Evolutionary conservation across 2,329 filamentous ascomycete genomes (phyloP).

Genomic region (Alternaria angustiovoidea): DNA sequence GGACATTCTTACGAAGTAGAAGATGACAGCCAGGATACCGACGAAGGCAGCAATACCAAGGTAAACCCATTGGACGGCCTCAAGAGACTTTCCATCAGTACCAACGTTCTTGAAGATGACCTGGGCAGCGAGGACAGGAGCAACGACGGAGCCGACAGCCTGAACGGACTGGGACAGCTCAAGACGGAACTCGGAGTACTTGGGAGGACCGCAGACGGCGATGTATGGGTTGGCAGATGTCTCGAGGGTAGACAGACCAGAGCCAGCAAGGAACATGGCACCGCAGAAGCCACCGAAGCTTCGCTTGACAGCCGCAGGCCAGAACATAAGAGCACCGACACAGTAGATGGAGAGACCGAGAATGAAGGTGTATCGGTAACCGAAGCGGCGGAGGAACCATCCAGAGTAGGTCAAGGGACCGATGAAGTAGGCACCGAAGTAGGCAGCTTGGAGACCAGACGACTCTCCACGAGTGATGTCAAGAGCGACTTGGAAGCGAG

Average conservation of each 20-base stretch:
- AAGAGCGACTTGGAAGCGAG: slow-evolving; percentile 53
- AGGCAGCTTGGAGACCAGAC: slow-evolving; percentile 69
- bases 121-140: slow-evolving; percentile 75
- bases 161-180: slow-evolving; percentile 82
- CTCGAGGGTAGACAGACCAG: slow-evolving; percentile 76
- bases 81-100: slow-evolving; percentile 63
- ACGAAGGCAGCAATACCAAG: slow-evolving; percentile 81
- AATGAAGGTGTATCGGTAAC: slow-evolving; percentile 84
- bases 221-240: slow-evolving; percentile 73
- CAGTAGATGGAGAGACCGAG: slow-evolving; percentile 73
- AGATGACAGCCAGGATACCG: slow-evolving; percentile 69
- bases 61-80: slow-evolving; percentile 80
- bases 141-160: slow-evolving; percentile 76
- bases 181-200: slow-evolving; percentile 78
- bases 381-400: slow-evolving; percentile 73
- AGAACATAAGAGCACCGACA: slow-evolving; percentile 79
- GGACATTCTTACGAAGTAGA: slow-evolving; percentile 60
- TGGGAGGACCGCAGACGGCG: slow-evolving; percentile 73
- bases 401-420: slow-evolving; percentile 63
- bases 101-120: slow-evolving; percentile 75
- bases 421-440: slow-evolving; percentile 67
- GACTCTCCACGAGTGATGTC: slow-evolving; percentile 62
- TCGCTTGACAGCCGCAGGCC: slow-evolving; percentile 77
- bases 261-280: slow-evolving; percentile 75
- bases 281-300: slow-evolving; percentile 79